These are phyloP conservation scores for Prunus persica DNA, from an alignment of 306 rosid genomes.

Conservation along the genomic window Prunus_persica_NCBIv2 NC_034012.1:15565001-15565500, in stretches of 20 bases:
- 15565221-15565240: conserved; percentile 12
- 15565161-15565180: not conserved
- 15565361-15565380: conserved; percentile 25
- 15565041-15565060: no score
- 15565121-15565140: not conserved
- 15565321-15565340: conserved; percentile 18
- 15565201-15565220: conserved; percentile 22
- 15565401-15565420: no score
- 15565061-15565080: not conserved
- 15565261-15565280: conserved; percentile 35
- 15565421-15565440: no score
- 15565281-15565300: conserved; percentile 27
- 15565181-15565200: conserved; percentile 23
- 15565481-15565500: no score
- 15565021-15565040: not conserved
- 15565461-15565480: no score
- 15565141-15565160: not conserved
- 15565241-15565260: conserved; percentile 18
- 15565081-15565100: not conserved
- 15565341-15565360: conserved; percentile 35
- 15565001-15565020: not conserved
- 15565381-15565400: conserved; percentile 8
- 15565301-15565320: not conserved
- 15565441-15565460: no score
- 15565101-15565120: not conserved